Evolutionary conservation across 208 protist species (phyloP).

Genomic region (Tritrichomonas musculus): DNA sequence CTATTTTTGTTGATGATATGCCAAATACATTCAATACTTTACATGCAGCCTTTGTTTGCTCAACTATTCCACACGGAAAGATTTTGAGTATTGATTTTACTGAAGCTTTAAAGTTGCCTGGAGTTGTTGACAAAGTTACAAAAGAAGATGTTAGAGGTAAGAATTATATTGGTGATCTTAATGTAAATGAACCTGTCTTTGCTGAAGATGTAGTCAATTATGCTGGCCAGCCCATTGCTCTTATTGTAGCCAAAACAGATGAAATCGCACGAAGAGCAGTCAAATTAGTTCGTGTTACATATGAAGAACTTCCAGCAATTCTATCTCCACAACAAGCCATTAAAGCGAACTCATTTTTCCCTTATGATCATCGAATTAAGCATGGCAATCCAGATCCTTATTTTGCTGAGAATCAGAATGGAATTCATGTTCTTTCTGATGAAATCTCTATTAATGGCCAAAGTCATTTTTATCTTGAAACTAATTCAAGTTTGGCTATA

Average conservation of each 20-base stretch:
- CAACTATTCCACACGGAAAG: conserved; percentile 41
- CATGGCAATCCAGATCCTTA: conserved; percentile 54
- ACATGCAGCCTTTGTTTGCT: conserved; percentile 40
- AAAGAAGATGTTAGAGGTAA: conserved; percentile 34
- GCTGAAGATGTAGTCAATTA: conserved; percentile 42
- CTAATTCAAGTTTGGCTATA: conserved; percentile 51
- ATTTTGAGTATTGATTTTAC: conserved; percentile 39
- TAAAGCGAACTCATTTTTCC: conserved; percentile 36
- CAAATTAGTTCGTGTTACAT: conserved; percentile 52
- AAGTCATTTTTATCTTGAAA: conserved; percentile 79
- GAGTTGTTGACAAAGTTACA: conserved; percentile 38
- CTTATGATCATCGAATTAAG: conserved; percentile 39
- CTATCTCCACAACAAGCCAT: conserved; percentile 57
- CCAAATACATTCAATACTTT: neutral
- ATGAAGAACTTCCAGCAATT: conserved; percentile 50
- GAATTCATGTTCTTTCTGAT: conserved; percentile 52
- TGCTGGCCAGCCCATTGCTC: conserved; percentile 59
- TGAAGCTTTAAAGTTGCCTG: conserved; percentile 38
- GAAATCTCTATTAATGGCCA: conserved; percentile 60
- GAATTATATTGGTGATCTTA: conserved; percentile 48
- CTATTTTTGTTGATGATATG: conserved; percentile 57
- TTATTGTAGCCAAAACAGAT: conserved; percentile 59
- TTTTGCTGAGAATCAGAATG: conserved; percentile 42
- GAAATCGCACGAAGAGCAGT: conserved; percentile 41
- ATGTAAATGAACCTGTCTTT: conserved; percentile 65